Evolutionary conservation across 345 rosid species (phyloP).

Genomic region (Rubroshorea leprosula): DNA sequence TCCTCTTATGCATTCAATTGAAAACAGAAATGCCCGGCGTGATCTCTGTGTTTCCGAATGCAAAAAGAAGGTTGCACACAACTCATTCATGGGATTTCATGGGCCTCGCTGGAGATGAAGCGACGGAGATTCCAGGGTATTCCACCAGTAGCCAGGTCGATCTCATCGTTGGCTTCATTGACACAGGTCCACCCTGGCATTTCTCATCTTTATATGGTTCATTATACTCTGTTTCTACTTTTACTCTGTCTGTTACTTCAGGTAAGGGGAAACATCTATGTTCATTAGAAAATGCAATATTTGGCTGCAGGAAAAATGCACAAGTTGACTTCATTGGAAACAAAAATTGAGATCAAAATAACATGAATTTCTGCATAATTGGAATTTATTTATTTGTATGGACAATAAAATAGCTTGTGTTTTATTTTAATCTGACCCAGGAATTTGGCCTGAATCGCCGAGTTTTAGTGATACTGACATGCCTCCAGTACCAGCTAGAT

Average conservation of each 20-base stretch:
- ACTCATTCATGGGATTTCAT: constrained; percentile 45
- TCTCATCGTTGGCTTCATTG: constrained; percentile 34
- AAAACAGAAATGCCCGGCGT: constrained; percentile 32
- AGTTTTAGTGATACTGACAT: constrained; percentile 47
- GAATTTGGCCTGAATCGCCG: constrained; percentile 63
- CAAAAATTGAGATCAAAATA: no score
- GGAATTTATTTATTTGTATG: no score
- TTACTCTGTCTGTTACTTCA: no score
- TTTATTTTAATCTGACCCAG: constrained; percentile 23
- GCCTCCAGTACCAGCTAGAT: constrained; percentile 40
- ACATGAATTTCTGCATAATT: no score
- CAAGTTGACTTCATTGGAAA: no score
- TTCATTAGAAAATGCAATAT: no score
- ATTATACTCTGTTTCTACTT: no score
- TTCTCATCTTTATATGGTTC: not conserved
- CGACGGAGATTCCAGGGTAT: constrained; percentile 8
- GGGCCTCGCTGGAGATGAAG: constrained; percentile 17
- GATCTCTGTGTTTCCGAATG: constrained; percentile 30
- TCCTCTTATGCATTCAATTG: not conserved
- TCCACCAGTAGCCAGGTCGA: not conserved
- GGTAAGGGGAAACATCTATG: not conserved
- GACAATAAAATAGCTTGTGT: no score
- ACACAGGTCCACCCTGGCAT: constrained; percentile 26
- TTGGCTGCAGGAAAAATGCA: no score
- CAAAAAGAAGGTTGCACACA: constrained; percentile 27